Evolutionary conservation across 169 alveolate genomes (phyloP).

Genomic region (Ichthyophthirius multifiliis): DNA sequence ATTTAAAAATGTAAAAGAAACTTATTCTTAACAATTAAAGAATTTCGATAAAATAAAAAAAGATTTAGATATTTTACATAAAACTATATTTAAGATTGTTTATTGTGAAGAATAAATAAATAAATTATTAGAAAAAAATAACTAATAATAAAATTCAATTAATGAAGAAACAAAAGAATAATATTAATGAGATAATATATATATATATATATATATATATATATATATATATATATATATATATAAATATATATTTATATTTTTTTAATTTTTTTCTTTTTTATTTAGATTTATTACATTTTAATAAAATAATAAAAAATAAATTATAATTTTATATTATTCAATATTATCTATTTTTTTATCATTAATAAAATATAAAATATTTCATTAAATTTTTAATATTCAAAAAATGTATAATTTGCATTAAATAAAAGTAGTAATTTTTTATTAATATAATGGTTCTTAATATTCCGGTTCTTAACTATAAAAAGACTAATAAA

Average conservation of each 20-base stretch:
- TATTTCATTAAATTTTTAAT: no score
- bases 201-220: no score
- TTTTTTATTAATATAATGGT: conserved; percentile 53
- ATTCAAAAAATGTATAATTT: background rate
- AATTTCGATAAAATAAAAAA: background rate
- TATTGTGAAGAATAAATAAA: background rate
- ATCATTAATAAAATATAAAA: no score
- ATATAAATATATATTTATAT: no score
- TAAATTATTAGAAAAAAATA: conserved; percentile 32
- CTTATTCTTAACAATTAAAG: background rate
- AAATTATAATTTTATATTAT: no score
- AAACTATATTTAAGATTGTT: background rate
- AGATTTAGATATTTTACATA: background rate
- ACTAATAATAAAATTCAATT: conserved; percentile 29
- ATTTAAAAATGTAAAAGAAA: background rate
- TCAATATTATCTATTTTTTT: no score
- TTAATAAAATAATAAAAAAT: no score
- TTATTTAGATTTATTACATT: no score
- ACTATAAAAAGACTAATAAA: conserved; percentile 34
- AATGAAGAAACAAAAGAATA: conserved; percentile 38
- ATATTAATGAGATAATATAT: no score
- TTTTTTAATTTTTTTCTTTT: no score
- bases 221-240: no score
- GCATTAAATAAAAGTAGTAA: conserved; percentile 13
- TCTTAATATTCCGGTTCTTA: conserved; percentile 44